Evolutionary conservation across 2,329 filamentous ascomycete genomes (phyloP).

Genomic region (Penicillium oxalicum): DNA sequence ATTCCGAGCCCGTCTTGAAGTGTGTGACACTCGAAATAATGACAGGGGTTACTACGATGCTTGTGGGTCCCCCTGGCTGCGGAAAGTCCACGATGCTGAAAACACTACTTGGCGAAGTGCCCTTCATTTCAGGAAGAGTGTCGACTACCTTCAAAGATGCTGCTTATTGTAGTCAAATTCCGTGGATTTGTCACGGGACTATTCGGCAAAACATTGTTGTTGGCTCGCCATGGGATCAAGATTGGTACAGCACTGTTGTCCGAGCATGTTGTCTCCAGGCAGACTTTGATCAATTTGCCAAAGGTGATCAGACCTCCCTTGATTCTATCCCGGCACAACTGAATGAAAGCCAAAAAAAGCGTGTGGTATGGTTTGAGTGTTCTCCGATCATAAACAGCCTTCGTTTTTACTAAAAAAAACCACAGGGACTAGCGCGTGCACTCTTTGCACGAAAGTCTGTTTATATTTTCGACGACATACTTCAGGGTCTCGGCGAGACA

Average conservation of each 20-base stretch:
- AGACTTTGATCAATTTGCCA: slow-evolving; percentile 12
- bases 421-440: slow-evolving; percentile 39
- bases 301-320: slow-evolving; percentile 21
- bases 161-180: slow-evolving; percentile 17
- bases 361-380: slow-evolving; percentile 18
- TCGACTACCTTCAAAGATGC: slow-evolving; percentile 10
- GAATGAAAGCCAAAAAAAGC: slow-evolving; percentile 17
- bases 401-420: background rate
- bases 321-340: slow-evolving; percentile 16
- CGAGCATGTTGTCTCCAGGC: slow-evolving; percentile 8
- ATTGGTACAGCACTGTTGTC: slow-evolving; percentile 10
- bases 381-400: background rate
- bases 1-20: slow-evolving; percentile 10
- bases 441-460: slow-evolving; percentile 39
- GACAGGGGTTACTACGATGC: slow-evolving; percentile 10
- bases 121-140: slow-evolving; percentile 11
- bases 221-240: slow-evolving; percentile 8
- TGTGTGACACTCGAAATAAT: slow-evolving; percentile 9
- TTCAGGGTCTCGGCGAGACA: slow-evolving; percentile 40
- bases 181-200: slow-evolving; percentile 17
- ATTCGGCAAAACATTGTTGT: slow-evolving; percentile 14
- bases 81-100: slow-evolving; percentile 19
- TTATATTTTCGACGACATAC: slow-evolving; percentile 43
- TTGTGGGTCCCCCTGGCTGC: slow-evolving; percentile 16
- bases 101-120: slow-evolving; percentile 13